A percentile compares a stretch with the other conserved stretches of the same genome.
These are phyloP conservation scores for Apophysomyces variabilis DNA, from an alignment of 371 early-diverging fungal genomes.

Conservation along the genomic window DNA sequence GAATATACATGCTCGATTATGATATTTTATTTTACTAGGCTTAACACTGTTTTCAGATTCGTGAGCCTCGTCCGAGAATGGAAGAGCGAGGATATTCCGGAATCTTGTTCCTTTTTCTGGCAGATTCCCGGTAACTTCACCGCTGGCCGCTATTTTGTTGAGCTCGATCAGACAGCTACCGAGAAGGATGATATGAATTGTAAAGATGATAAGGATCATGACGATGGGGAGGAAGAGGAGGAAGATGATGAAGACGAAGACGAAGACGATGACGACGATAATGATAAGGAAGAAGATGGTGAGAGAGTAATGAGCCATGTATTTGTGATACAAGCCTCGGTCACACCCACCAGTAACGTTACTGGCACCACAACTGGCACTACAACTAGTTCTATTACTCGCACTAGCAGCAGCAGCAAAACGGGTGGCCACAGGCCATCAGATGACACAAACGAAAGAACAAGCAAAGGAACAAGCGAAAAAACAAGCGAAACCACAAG, in stretches of 20 bases:
- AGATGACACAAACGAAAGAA: too few relatives aligned
- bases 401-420: too few relatives aligned
- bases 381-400: neutral
- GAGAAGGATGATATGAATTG: neutral
- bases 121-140: slow-evolving; percentile 10
- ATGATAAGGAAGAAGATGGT: neutral
- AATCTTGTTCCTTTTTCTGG: slow-evolving; percentile 25
- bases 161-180: neutral
- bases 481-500: too few relatives aligned
- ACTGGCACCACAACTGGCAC: neutral
- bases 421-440: too few relatives aligned
- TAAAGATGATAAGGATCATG: slow-evolving; percentile 3
- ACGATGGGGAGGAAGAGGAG: slow-evolving; percentile 9
- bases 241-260: slow-evolving; percentile 16
- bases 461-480: too few relatives aligned
- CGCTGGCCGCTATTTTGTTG: slow-evolving; percentile 19
- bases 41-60: slow-evolving; percentile 11
- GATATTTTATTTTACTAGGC: neutral
- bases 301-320: neutral
- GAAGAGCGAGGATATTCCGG: slow-evolving; percentile 17
- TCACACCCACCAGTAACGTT: neutral
- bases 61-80: slow-evolving; percentile 16
- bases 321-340: neutral
- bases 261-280: slow-evolving; percentile 2
- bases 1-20: slow-evolving; percentile 1